Evolutionary conservation across 495 filamentous ascomycete genomes (phyloP).

Genomic region (Aspergillus mulundensis): DNA sequence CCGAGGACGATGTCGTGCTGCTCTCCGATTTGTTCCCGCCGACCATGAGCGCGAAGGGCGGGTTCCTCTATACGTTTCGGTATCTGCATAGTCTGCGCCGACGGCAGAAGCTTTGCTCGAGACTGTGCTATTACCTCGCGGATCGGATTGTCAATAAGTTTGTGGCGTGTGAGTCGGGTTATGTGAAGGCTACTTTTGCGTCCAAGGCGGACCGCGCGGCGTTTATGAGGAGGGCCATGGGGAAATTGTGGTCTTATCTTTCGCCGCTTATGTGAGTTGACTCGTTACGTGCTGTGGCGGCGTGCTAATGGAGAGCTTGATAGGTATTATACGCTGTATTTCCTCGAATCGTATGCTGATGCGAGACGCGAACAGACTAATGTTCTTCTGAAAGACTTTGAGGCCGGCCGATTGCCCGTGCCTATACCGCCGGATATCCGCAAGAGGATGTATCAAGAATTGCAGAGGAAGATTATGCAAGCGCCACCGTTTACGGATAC

Average conservation of each 20-base stretch:
- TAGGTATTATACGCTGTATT: slow-evolving; percentile 43
- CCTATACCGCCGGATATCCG: slow-evolving; percentile 33
- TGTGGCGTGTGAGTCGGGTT: slow-evolving; percentile 26
- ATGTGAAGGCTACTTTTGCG: slow-evolving; percentile 32
- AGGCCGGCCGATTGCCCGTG: slow-evolving; percentile 37
- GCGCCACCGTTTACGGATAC: slow-evolving; percentile 44
- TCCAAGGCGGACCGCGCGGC: slow-evolving; percentile 30
- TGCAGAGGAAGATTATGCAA: slow-evolving; percentile 40
- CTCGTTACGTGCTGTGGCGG: not conserved
- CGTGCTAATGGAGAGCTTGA: slow-evolving; percentile 4
- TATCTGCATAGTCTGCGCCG: slow-evolving; percentile 37
- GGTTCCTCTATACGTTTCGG: slow-evolving; percentile 43
- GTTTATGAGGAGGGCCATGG: slow-evolving; percentile 31
- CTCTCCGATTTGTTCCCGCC: slow-evolving; percentile 46
- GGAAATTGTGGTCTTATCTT: slow-evolving; percentile 36
- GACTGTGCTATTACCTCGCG: slow-evolving; percentile 40
- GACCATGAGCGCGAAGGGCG: slow-evolving; percentile 40
- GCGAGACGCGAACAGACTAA: slow-evolving; percentile 43
- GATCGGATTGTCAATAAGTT: slow-evolving; percentile 43
- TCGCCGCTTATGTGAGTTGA: slow-evolving; percentile 39
- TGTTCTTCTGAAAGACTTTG: slow-evolving; percentile 37
- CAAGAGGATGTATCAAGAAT: slow-evolving; percentile 34
- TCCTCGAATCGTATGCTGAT: slow-evolving; percentile 38
- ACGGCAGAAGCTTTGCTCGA: slow-evolving; percentile 39
- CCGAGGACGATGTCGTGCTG: slow-evolving; percentile 44